phyloP scores from a whole-genome alignment of 2,329 filamentous ascomycete species.

The Microdochium trichocladiopsis region DNA sequence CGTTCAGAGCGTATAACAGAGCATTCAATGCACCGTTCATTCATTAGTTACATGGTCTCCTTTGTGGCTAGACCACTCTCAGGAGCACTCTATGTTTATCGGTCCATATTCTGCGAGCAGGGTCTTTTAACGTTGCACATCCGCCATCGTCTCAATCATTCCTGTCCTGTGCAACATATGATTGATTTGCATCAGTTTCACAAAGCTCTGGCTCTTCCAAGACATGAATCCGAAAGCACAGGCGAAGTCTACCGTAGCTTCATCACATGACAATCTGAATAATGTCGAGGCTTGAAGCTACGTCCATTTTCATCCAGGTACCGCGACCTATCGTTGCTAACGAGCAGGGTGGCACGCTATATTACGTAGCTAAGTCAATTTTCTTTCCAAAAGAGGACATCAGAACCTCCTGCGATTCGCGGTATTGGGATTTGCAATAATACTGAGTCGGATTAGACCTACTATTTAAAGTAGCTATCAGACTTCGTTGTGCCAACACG shows the following conservation, averaged over 20 bases:
- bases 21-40: neutral
- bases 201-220: neutral
- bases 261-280: neutral
- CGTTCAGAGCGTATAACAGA: no score
- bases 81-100: neutral
- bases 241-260: neutral
- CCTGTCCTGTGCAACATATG: neutral
- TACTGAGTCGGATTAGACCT: no score
- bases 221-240: neutral
- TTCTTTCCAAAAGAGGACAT: no score
- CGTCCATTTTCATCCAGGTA: no score
- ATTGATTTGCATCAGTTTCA: neutral
- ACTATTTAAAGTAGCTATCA: no score
- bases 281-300: no score
- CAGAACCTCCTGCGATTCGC: no score
- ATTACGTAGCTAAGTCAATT: no score
- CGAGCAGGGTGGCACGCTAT: no score
- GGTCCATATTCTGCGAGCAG: neutral
- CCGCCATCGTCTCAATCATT: neutral
- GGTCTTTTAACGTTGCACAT: neutral
- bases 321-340: no score
- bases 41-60: neutral
- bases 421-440: no score
- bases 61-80: neutral
- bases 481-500: no score